These are phyloP conservation scores for Nemania sp. DNA, from an alignment of 2,329 filamentous ascomycete genomes.

Conservation along the genomic window DNA sequence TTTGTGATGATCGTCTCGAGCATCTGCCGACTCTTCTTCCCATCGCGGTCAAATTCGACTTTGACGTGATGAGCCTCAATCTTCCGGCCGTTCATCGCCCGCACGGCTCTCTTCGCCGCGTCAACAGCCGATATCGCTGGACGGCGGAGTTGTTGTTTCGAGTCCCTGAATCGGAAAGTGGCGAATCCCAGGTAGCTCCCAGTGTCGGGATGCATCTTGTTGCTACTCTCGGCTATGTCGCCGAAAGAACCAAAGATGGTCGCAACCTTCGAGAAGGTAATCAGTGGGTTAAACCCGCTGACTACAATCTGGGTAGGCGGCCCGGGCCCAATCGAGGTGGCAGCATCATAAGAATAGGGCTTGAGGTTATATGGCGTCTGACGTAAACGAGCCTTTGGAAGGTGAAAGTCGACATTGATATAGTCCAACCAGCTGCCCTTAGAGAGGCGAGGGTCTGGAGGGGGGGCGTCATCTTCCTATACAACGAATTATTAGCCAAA, in stretches of 20 bases:
- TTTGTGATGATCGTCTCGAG: conserved; percentile 74
- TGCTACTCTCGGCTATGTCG: conserved; percentile 87
- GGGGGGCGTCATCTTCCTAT: conserved; percentile 79
- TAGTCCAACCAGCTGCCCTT: conserved; percentile 68
- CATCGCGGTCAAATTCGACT: conserved; percentile 89
- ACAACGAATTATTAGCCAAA: conserved; percentile 67
- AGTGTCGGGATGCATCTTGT: conserved; percentile 92
- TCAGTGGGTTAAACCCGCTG: conserved; percentile 92
- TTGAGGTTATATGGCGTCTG: conserved; percentile 78
- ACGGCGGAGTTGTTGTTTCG: conserved; percentile 56
- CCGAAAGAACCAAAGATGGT: conserved; percentile 80
- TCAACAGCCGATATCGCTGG: conserved; percentile 70
- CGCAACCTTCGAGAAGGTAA: conserved; percentile 76
- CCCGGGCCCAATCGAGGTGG: conserved; percentile 83
- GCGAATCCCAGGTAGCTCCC: conserved; percentile 94
- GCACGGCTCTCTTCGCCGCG: conserved; percentile 80
- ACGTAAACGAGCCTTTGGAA: conserved; percentile 71
- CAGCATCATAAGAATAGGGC: conserved; percentile 79
- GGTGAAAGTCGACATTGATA: conserved; percentile 72
- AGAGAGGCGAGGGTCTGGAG: conserved; percentile 80
- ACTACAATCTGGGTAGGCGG: conserved; percentile 91
- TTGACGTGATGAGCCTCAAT: conserved; percentile 78
- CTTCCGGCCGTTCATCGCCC: conserved; percentile 75
- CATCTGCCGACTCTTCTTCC: conserved; percentile 77
- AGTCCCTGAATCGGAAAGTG: conserved; percentile 85